Percentiles rank a stretch among this genome's conserved stretches.
phyloP scores from a whole-genome alignment of 2,329 filamentous ascomycete genomes.

The Coniochaeta sp. region DNA sequence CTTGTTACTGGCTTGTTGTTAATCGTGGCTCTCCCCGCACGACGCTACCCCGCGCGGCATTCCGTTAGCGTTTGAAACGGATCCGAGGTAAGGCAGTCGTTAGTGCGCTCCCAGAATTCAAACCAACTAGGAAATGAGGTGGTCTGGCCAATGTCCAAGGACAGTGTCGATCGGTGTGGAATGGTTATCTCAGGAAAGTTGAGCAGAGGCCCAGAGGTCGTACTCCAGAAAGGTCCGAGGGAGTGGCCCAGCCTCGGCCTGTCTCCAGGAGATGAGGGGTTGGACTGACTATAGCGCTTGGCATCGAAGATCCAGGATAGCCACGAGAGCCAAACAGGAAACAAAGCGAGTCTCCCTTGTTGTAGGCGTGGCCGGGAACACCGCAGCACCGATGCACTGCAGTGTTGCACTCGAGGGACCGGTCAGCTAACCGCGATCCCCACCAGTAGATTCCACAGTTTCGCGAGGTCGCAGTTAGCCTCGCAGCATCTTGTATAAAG shows the following conservation, averaged over 20 bases:
- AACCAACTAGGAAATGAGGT: neutral
- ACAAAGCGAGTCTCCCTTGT: neutral
- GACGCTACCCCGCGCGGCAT: slow-evolving; percentile 1
- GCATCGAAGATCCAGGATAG: neutral
- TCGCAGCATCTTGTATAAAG: neutral
- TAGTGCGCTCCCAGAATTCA: neutral
- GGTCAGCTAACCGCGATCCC: neutral
- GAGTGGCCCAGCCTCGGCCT: neutral
- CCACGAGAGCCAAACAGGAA: neutral
- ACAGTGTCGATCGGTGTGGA: neutral
- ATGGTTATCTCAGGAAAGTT: neutral
- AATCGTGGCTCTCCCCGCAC: neutral
- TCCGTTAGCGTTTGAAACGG: neutral
- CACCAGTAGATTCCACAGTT: too few species aligned
- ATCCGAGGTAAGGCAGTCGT: neutral
- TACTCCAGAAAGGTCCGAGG: neutral
- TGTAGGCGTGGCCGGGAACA: neutral
- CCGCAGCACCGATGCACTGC: neutral
- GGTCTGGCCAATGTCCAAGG: neutral
- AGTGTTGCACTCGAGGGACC: neutral
- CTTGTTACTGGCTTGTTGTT: neutral
- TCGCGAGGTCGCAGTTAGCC: neutral
- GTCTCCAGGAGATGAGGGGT: neutral
- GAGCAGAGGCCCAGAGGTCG: neutral
- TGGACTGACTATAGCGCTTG: neutral